Evolutionary conservation across 805 yeast genomes (phyloP), one percentile per base, ranked within the genome.

Genomic region (Metschnikowia lochheadii): DNA sequence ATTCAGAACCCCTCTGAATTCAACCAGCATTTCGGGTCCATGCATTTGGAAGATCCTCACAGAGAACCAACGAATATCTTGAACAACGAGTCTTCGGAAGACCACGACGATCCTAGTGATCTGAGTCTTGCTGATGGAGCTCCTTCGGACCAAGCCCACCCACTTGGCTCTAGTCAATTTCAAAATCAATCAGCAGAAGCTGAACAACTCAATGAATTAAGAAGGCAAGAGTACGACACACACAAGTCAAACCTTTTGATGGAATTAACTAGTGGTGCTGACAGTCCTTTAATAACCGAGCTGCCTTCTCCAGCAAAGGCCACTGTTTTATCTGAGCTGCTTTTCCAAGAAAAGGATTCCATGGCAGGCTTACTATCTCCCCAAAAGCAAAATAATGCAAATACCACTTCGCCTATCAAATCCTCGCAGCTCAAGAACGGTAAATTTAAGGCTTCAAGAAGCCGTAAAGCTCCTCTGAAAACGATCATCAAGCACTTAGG

Each of bases 331-430:
- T 26, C 60, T 1, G 73, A 59, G 49, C 57, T 71, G 3, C 63
- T 73, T 33, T 73, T 73, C 54, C 62, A 64, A 23, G 73, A 68
- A 38, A 65, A 40, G 45, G 70, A 61, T 33, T 63, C 70, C 40
- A 33, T 31, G 37, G 21, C 40, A 7, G n/a, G 49, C 2, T 29
- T 44, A 13, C 29, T 36, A 14, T 34, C 40, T 37, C 48, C 48
- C 7, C 36, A 17, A 11, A 51, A 14, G 35, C 56, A 38, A 26
- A 32, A 50, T 21, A 40, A 14, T 40, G 34, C 26, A 20, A 5
- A 31, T 44, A 15, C n/a, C 46, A 44, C 37, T 17, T 53, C 57
- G 18, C 57, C 60, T 13, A 49, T 36, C 5, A 50, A 52, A 20
- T 35, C 51, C 3, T 23, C 46, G 8, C 50, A 33, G 51, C 60